These are phyloP conservation scores for Cytospora mali DNA, from an alignment of 2,329 filamentous ascomycete genomes.

Conservation along the genomic window DNA sequence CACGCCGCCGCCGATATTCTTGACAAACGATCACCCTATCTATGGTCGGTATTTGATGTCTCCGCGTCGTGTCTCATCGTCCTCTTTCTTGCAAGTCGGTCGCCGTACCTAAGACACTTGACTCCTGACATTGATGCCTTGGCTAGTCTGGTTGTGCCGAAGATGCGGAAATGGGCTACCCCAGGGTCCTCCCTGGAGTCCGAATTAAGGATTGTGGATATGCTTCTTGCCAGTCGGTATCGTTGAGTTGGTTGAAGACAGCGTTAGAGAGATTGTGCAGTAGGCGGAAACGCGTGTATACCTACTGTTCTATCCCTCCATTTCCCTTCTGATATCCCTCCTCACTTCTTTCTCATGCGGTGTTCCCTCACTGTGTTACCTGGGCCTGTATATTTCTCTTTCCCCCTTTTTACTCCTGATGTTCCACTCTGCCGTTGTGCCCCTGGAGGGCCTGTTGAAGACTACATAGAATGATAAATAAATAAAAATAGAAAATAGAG, in stretches of 20 bases:
- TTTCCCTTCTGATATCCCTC: no score
- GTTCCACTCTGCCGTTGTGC: no score
- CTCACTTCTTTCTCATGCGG: no score
- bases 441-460: no score
- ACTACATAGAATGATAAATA: no score
- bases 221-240: conserved; percentile 5
- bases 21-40: conserved; percentile 41
- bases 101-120: conserved; percentile 34
- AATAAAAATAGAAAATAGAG: not conserved
- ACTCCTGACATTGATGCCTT: conserved; percentile 37
- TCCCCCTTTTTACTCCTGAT: no score
- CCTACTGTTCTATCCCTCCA: no score
- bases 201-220: conserved; percentile 34
- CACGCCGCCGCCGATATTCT: conserved; percentile 41
- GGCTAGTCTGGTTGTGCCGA: conserved; percentile 35
- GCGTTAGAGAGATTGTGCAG: no score
- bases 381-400: no score
- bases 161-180: conserved; percentile 38
- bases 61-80: conserved; percentile 40
- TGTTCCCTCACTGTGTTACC: no score
- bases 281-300: no score
- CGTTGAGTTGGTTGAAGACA: not conserved
- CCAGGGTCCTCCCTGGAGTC: conserved; percentile 40
- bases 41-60: conserved; percentile 42
- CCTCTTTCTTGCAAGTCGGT: conserved; percentile 38